Percentiles rank a stretch among this genome's conserved stretches.
These are phyloP conservation scores for Halteria grandinella DNA, from an alignment of 73 alveolate species.

Conservation along the genomic window DNA sequence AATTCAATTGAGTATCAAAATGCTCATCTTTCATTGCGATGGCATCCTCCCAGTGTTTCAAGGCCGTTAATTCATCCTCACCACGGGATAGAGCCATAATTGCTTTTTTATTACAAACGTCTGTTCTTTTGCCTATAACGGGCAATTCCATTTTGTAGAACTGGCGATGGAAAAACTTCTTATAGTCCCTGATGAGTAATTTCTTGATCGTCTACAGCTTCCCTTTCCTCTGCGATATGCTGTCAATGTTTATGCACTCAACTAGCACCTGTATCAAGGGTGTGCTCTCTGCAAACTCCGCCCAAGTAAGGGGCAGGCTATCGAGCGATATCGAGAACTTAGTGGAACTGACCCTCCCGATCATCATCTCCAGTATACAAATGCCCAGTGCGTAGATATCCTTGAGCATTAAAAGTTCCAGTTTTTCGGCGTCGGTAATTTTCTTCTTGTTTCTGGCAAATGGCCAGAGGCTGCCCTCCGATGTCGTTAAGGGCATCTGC, in stretches of 20 bases:
- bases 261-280: constrained; percentile 64
- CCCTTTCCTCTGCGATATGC: constrained; percentile 59
- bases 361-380: constrained; percentile 65
- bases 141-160: constrained; percentile 62
- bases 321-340: constrained; percentile 61
- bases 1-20: constrained; percentile 50
- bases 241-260: constrained; percentile 65
- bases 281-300: constrained; percentile 64
- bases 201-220: constrained; percentile 42
- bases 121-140: constrained; percentile 27
- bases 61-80: constrained; percentile 34
- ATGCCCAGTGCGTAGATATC: constrained; percentile 72
- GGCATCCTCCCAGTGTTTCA: constrained; percentile 55
- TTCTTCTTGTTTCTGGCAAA: constrained; percentile 45
- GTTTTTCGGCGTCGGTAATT: constrained; percentile 46
- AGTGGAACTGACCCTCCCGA: constrained; percentile 56
- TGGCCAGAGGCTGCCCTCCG: constrained; percentile 62
- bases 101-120: constrained; percentile 55
- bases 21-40: constrained; percentile 45
- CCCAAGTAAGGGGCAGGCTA: constrained; percentile 70
- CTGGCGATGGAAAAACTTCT: constrained; percentile 38
- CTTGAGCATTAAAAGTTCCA: constrained; percentile 57
- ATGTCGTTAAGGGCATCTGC: constrained; percentile 23
- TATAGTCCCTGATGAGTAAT: constrained; percentile 53
- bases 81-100: constrained; percentile 35